Evolutionary conservation across 2,329 filamentous ascomycete genomes (phyloP).

Genomic region (Epicoccum nigrum): DNA sequence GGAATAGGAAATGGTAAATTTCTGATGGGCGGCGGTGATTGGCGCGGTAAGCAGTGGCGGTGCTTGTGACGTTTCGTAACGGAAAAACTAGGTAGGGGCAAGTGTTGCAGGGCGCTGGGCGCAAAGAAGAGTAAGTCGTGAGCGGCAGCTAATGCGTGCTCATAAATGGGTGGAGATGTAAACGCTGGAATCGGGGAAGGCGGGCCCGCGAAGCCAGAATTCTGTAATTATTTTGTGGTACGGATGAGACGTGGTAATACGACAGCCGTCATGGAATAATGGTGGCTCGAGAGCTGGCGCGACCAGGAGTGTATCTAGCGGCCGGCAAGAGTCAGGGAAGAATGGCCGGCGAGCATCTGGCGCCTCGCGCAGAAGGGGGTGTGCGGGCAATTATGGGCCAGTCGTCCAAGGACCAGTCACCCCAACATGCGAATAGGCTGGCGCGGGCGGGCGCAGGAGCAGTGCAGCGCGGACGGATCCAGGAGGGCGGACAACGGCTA

Average conservation of each 20-base stretch:
- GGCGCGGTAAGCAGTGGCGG: conserved; percentile 31
- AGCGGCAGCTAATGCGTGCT: conserved; percentile 33
- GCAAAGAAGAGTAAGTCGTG: conserved; percentile 46
- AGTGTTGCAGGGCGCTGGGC: conserved; percentile 50
- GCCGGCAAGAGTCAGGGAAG: conserved; percentile 34
- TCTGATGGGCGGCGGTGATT: conserved; percentile 29
- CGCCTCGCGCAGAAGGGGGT: conserved; percentile 23
- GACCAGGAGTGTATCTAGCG: conserved; percentile 29
- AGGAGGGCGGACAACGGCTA: conserved; percentile 14
- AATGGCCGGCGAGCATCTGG: conserved; percentile 38
- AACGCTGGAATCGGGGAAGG: conserved; percentile 29
- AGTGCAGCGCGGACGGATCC: conserved; percentile 2
- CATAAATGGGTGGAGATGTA: conserved; percentile 36
- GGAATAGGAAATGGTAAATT: conserved; percentile 40
- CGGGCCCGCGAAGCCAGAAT: conserved; percentile 34
- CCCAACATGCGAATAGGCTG: conserved; percentile 18
- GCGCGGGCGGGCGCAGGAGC: conserved; percentile 8
- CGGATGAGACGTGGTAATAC: conserved; percentile 25
- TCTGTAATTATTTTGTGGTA: conserved; percentile 32
- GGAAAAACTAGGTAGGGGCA: conserved; percentile 43
- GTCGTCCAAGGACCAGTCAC: conserved; percentile 12
- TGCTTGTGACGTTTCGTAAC: conserved; percentile 29
- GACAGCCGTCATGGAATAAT: conserved; percentile 29
- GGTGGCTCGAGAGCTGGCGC: conserved; percentile 32
- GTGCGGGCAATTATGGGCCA: conserved; percentile 22